Evolutionary conservation across 257 asterid species (phyloP).

Genomic region (Lithospermum erythrorhizon): DNA sequence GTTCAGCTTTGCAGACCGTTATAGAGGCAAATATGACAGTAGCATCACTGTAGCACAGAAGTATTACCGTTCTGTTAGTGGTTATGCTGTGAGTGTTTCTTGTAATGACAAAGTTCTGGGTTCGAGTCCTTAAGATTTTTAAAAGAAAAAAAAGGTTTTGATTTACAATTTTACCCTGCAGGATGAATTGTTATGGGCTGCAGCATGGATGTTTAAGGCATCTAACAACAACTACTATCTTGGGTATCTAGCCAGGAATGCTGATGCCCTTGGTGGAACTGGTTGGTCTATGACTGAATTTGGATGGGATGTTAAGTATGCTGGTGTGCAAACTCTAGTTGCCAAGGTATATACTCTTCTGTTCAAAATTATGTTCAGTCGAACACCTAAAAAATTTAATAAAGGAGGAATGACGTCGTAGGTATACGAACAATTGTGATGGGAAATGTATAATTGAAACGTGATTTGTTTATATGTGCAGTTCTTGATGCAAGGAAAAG

Average conservation of each 20-base stretch:
- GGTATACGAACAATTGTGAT: too few relatives aligned
- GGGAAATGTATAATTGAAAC: too few relatives aligned
- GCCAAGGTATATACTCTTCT: constrained; percentile 43
- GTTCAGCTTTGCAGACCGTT: constrained; percentile 83
- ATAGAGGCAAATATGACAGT: constrained; percentile 91
- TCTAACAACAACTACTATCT: constrained; percentile 57
- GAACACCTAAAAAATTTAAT: too few relatives aligned
- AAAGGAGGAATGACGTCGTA: too few relatives aligned
- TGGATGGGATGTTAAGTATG: constrained; percentile 96
- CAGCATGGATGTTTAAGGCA: constrained; percentile 96
- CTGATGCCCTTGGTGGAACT: constrained; percentile 83
- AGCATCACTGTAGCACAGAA: constrained; percentile 82
- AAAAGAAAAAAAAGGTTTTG: too few relatives aligned
- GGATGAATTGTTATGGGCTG: constrained; percentile 98
- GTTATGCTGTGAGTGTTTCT: constrained; percentile 62
- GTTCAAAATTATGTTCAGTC: too few relatives aligned
- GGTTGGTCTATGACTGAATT: constrained; percentile 97
- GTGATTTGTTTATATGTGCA: constrained; percentile 17
- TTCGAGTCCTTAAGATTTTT: too few relatives aligned
- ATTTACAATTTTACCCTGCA: constrained; percentile 7
- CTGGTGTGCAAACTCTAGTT: constrained; percentile 88
- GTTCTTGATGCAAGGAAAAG: constrained; percentile 83
- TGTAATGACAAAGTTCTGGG: too few relatives aligned
- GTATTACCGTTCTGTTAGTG: constrained; percentile 94
- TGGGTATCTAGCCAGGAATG: constrained; percentile 68